Percentiles rank a stretch among this genome's conserved stretches.
These are phyloP conservation scores for Populus euphratica DNA, from an alignment of 345 rosid species.

Conservation along the genomic window DNA sequence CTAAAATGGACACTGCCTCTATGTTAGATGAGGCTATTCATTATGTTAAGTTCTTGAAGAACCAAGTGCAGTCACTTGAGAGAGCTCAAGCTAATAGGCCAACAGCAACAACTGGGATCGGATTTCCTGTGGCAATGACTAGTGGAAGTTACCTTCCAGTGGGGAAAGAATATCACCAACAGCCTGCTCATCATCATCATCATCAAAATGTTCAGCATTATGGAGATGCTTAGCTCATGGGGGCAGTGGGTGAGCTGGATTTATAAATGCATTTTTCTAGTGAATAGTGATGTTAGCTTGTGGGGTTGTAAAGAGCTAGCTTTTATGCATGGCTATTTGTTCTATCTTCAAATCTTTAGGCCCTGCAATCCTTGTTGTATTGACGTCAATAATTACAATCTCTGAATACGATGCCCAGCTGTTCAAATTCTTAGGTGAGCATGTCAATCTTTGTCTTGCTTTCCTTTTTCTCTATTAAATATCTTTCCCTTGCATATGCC, in stretches of 20 bases:
- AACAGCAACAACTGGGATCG: constrained; percentile 19
- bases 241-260: background rate
- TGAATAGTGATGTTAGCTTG: background rate
- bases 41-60: constrained; percentile 68
- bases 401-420: background rate
- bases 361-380: constrained; percentile 12
- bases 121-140: constrained; percentile 36
- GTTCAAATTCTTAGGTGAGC: constrained; percentile 12
- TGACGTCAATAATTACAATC: constrained; percentile 11
- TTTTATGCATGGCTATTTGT: background rate
- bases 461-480: background rate
- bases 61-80: constrained; percentile 58
- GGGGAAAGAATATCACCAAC: constrained; percentile 20
- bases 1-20: constrained; percentile 77
- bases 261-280: background rate
- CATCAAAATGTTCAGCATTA: constrained; percentile 15
- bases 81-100: constrained; percentile 32
- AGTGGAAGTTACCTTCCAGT: constrained; percentile 28
- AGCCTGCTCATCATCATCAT: background rate
- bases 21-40: constrained; percentile 75
- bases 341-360: background rate
- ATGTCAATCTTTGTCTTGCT: background rate
- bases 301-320: constrained; percentile 13
- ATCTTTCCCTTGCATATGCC: background rate
- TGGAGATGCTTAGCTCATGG: constrained; percentile 21